These are phyloP conservation scores for Eremochloa ophiuroides DNA, from an alignment of 176 grass and related monocot genomes.

Conservation along the genomic window DNA sequence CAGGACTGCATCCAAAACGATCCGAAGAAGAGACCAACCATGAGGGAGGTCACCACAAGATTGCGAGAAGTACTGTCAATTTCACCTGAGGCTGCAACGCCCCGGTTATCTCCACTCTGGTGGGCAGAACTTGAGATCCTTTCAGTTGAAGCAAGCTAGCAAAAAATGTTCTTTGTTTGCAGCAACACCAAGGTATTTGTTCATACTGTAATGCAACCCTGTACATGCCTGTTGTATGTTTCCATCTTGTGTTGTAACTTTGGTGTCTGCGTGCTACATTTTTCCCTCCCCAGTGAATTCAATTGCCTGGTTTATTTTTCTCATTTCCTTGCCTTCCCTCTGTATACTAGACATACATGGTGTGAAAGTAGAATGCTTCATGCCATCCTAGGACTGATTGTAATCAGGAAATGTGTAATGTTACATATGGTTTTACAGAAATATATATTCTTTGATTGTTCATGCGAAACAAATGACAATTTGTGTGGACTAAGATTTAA, in stretches of 20 bases:
- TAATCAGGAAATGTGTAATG: conserved; percentile 45
- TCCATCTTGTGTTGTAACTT: conserved; percentile 28
- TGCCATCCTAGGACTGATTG: conserved; percentile 25
- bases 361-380: conserved; percentile 42
- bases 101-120: conserved; percentile 90
- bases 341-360: conserved; percentile 36
- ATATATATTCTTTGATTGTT: conserved; percentile 38
- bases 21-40: conserved; percentile 73
- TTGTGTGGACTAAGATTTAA: neutral
- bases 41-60: conserved; percentile 61
- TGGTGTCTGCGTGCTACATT: conserved; percentile 9
- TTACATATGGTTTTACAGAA: conserved; percentile 27
- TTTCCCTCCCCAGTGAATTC: neutral
- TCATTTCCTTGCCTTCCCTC: conserved; percentile 12
- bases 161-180: conserved; percentile 27
- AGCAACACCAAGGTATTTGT: conserved; percentile 30
- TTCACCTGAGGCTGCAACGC: conserved; percentile 80
- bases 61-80: conserved; percentile 54
- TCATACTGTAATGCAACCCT: conserved; percentile 46
- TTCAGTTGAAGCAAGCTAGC: conserved; percentile 89
- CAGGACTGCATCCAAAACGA: conserved; percentile 66
- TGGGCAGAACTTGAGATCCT: conserved; percentile 99
- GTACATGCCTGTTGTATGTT: conserved; percentile 41
- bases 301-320: neutral
- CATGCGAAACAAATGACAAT: conserved; percentile 7